Conservation (phyloP, 768 basidiomycete genomes). For the Termitomyces sp. region DNA sequence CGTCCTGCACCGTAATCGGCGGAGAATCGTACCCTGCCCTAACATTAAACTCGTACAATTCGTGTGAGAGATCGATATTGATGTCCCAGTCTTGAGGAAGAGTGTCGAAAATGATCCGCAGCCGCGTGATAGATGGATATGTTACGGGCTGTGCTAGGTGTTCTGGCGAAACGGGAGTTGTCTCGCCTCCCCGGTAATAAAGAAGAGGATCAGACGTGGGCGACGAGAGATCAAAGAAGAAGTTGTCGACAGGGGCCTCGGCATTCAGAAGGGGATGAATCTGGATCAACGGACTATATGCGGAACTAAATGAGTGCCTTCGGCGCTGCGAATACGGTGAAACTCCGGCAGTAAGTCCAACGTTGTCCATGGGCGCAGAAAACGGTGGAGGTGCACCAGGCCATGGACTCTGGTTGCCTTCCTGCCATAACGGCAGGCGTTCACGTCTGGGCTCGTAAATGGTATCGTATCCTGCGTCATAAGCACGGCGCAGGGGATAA, state of each 20-base stretch:
- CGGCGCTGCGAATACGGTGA: background rate
- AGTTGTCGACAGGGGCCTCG: slow-evolving; percentile 34
- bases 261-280: slow-evolving; percentile 53
- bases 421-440: slow-evolving; percentile 8
- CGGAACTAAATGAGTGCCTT: slow-evolving; percentile 9
- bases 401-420: background rate
- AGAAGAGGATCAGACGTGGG: slow-evolving; percentile 40
- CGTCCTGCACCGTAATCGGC: slow-evolving; percentile 53
- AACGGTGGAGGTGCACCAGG: background rate
- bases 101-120: slow-evolving; percentile 52
- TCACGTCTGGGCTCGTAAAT: background rate
- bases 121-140: slow-evolving; percentile 43
- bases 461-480: background rate
- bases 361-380: background rate
- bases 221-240: slow-evolving; percentile 51
- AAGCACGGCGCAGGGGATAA: background rate
- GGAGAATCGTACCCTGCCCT: slow-evolving; percentile 21
- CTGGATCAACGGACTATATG: slow-evolving; percentile 11
- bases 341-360: background rate
- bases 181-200: slow-evolving; percentile 31
- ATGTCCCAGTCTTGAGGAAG: slow-evolving; percentile 56
- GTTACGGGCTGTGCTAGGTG: slow-evolving; percentile 50
- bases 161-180: slow-evolving; percentile 30
- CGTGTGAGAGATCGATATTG: slow-evolving; percentile 43
- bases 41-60: slow-evolving; percentile 15